A percentile compares a stretch with the other conserved stretches of the same genome.
Conservation (phyloP, 75 land plant genomes). For the Pinus albicaulis region DNA sequence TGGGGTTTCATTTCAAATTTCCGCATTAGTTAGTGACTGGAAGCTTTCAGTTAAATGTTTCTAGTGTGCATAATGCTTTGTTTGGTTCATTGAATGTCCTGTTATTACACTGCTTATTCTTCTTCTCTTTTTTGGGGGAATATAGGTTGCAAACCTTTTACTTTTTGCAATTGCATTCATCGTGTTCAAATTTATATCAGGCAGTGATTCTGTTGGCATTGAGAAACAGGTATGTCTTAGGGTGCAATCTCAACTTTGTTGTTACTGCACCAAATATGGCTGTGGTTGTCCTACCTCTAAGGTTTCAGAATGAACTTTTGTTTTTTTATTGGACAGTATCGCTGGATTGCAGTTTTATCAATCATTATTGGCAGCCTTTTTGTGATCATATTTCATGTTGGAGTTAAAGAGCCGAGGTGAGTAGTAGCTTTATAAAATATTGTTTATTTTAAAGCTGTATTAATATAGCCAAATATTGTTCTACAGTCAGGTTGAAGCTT, state of each 20-base stretch:
- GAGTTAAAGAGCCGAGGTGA: conserved; percentile 90
- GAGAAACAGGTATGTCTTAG: conserved; percentile 64
- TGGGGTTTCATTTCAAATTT: conserved; percentile 4
- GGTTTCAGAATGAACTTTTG: conserved; percentile 7
- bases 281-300: not conserved
- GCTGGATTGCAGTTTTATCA: conserved; percentile 83
- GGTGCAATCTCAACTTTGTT: not conserved
- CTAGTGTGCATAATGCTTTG: not conserved
- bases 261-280: not conserved
- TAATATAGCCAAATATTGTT: not conserved
- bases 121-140: not conserved
- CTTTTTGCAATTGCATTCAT: conserved; percentile 80
- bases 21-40: not conserved
- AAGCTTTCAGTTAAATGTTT: not conserved
- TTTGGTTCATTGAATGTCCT: not conserved
- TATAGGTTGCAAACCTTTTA: conserved; percentile 87
- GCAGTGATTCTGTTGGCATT: conserved; percentile 36
- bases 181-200: conserved; percentile 46
- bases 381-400: conserved; percentile 68
- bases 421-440: conserved; percentile 6
- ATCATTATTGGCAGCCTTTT: conserved; percentile 83
- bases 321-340: conserved; percentile 56
- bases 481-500: not conserved
- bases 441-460: not conserved
- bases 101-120: not conserved